Evolutionary conservation across 2,329 filamentous ascomycete species (phyloP).

Genomic region (Stemphylium lycopersici): DNA sequence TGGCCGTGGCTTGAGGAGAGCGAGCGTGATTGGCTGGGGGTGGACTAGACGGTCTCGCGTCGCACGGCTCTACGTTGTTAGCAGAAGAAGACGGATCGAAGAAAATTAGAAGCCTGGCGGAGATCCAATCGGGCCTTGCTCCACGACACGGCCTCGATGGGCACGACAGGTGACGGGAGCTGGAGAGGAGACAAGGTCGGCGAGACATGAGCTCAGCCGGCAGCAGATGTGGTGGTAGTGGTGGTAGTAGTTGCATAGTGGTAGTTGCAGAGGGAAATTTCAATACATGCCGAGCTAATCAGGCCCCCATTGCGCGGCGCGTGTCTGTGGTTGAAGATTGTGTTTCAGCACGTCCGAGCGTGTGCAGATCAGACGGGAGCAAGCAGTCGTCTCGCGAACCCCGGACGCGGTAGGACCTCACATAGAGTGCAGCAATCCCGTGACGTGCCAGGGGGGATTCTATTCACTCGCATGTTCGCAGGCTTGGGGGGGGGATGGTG

Average conservation of each 20-base stretch:
- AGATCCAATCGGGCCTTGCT: slow-evolving; percentile 9
- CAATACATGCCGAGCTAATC: not conserved
- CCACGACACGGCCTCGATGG: not conserved
- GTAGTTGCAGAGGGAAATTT: slow-evolving; percentile 4
- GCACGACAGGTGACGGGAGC: not conserved
- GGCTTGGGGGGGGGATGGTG: too few species aligned
- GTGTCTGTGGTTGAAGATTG: not conserved
- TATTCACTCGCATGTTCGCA: not conserved
- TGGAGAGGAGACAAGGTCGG: slow-evolving; percentile 7
- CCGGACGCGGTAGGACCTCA: slow-evolving; percentile 3
- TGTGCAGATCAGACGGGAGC: slow-evolving; percentile 38
- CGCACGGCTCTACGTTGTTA: slow-evolving; percentile 11
- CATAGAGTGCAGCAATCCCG: slow-evolving; percentile 14
- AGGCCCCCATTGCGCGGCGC: not conserved
- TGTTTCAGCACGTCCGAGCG: slow-evolving; percentile 29
- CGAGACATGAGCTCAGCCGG: slow-evolving; percentile 1
- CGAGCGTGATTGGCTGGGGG: not conserved
- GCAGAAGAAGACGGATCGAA: slow-evolving; percentile 15
- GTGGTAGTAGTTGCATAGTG: not conserved
- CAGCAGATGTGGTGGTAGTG: not conserved
- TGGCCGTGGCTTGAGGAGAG: not conserved
- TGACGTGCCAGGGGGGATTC: slow-evolving; percentile 2
- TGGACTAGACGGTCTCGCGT: not conserved
- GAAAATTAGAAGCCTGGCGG: slow-evolving; percentile 5
- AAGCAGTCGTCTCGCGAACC: slow-evolving; percentile 26